A percentile compares a stretch with the other conserved stretches of the same genome.
phyloP scores from a whole-genome alignment of 2,329 filamentous ascomycete species.

The Aspergillus brunneoviolaceus region DNA sequence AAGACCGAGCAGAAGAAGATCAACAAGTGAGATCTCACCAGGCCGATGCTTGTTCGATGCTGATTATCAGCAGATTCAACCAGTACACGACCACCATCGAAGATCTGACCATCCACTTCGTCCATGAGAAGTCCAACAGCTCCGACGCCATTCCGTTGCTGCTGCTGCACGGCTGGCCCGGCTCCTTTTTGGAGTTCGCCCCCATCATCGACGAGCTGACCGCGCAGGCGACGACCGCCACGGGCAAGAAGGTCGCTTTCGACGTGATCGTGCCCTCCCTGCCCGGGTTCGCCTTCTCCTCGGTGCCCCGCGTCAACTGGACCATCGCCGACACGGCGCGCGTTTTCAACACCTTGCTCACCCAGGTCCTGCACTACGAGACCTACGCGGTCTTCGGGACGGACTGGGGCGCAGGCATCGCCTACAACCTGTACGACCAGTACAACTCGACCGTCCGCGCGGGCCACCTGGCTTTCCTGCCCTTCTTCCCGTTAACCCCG shows the following conservation, averaged over 20 bases:
- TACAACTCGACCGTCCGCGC: conserved; percentile 9
- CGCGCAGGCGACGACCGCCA: not conserved
- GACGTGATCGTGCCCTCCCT: conserved; percentile 11
- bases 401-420: conserved; percentile 11
- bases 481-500: conserved; percentile 2
- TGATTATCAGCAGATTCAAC: conserved; percentile 1
- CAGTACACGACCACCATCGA: conserved; percentile 11
- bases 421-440: conserved; percentile 6
- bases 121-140: conserved; percentile 6
- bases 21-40: not conserved
- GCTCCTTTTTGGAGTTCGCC: conserved; percentile 13
- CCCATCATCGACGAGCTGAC: conserved; percentile 12
- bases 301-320: not conserved
- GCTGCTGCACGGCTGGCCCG: conserved; percentile 15
- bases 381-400: conserved; percentile 6
- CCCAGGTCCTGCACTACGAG: conserved; percentile 6
- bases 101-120: conserved; percentile 9
- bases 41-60: too few relatives aligned
- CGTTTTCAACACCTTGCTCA: conserved; percentile 7
- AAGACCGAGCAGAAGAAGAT: not conserved
- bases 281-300: conserved; percentile 12
- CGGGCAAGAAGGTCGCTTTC: conserved; percentile 10
- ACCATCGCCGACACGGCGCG: conserved; percentile 9
- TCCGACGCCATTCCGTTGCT: conserved; percentile 12
- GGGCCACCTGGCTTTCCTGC: conserved; percentile 9